These are phyloP conservation scores for Neophaeococcomyces mojaviensis DNA, from an alignment of 2,329 filamentous ascomycete species.

Conservation along the genomic window DNA sequence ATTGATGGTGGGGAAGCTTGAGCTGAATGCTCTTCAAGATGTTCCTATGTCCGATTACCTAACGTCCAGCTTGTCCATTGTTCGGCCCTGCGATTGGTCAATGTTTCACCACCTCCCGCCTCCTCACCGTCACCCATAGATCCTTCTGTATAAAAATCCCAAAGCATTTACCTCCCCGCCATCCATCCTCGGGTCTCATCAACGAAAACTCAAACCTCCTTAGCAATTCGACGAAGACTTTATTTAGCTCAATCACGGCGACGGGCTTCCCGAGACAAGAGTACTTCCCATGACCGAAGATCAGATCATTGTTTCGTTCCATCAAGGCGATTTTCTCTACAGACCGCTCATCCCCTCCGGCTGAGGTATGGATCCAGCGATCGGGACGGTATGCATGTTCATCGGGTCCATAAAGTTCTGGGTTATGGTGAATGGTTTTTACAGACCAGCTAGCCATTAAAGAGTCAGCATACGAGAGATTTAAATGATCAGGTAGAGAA, in stretches of 20 bases:
- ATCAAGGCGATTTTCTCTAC: conserved; percentile 31
- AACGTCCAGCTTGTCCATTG: no score
- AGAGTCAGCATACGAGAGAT: no score
- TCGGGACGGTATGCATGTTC: conserved; percentile 42
- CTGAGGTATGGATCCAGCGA: conserved; percentile 35
- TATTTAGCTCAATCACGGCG: conserved; percentile 44
- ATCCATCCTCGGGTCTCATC: conserved; percentile 9
- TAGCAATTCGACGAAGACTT: conserved; percentile 37
- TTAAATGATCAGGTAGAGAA: no score
- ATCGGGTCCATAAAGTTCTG: conserved; percentile 33
- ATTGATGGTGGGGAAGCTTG: no score
- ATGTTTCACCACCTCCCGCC: no score
- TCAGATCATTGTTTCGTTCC: conserved; percentile 34
- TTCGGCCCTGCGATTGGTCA: no score
- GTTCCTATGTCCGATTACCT: no score
- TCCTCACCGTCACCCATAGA: conserved; percentile 14
- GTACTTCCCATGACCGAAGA: conserved; percentile 41
- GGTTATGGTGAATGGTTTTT: conserved; percentile 33
- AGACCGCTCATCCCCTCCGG: conserved; percentile 23
- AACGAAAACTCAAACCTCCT: conserved; percentile 12
- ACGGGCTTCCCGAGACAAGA: conserved; percentile 43
- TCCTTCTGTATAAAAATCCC: conserved; percentile 13
- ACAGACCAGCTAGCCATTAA: conserved; percentile 23
- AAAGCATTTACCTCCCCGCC: conserved; percentile 11
- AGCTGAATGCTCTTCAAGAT: no score